phyloP scores from a whole-genome alignment of 805 yeast genomes.

The Candida odintsovae region DNA sequence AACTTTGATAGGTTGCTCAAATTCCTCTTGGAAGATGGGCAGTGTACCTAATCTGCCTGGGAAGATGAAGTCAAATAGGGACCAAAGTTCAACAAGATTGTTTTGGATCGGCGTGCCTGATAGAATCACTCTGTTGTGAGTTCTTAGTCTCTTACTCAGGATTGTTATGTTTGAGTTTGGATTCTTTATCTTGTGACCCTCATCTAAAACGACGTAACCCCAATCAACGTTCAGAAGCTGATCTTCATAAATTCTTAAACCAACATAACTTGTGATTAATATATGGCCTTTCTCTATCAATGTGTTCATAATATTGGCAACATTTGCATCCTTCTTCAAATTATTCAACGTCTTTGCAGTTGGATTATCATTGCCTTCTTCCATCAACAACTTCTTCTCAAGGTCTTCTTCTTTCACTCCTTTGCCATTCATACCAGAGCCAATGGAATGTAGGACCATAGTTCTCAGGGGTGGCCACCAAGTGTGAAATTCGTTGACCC shows the following conservation, averaged over 20 bases:
- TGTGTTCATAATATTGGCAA: conserved; percentile 45
- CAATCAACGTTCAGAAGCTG: conserved; percentile 62
- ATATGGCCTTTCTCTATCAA: conserved; percentile 73
- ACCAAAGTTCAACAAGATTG: conserved; percentile 88
- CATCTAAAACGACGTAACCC: conserved; percentile 91
- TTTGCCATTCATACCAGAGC: conserved; percentile 64
- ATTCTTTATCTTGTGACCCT: conserved; percentile 94
- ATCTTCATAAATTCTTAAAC: conserved; percentile 63
- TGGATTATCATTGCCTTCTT: conserved; percentile 38
- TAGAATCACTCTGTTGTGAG: conserved; percentile 79
- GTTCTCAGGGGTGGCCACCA: conserved; percentile 98
- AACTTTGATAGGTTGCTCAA: conserved; percentile 84
- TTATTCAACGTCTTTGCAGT: conserved; percentile 21
- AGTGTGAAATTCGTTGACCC: conserved; percentile 93
- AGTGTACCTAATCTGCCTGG: conserved; percentile 94
- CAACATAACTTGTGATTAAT: conserved; percentile 86
- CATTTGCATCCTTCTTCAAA: conserved; percentile 31
- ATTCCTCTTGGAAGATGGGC: conserved; percentile 91
- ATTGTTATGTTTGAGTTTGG: conserved; percentile 88
- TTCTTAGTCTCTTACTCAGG: conserved; percentile 75
- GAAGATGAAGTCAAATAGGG: conserved; percentile 87
- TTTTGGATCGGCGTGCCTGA: conserved; percentile 98
- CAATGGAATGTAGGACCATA: conserved; percentile 85
- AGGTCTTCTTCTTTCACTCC: conserved; percentile 40
- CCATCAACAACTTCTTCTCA: conserved; percentile 40